phyloP scores from a whole-genome alignment of 352 stramenopile species.

The Phytophthora vignae region DNA sequence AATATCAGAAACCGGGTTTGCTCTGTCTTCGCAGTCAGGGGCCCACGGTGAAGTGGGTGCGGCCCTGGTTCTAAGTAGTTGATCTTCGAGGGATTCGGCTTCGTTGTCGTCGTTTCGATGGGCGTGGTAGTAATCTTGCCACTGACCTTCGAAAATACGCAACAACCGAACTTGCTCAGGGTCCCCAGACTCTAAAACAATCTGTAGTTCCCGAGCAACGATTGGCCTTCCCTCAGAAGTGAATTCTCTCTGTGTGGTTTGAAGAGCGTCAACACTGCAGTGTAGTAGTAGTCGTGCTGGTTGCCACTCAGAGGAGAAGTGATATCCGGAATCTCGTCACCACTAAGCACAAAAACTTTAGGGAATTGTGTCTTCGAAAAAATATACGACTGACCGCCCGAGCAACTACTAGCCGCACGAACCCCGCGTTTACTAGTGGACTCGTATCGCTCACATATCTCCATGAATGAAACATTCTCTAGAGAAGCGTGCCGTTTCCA shows the following conservation, averaged over 20 bases:
- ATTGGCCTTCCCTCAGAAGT: neutral
- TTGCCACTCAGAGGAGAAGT: neutral
- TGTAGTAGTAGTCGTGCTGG: neutral
- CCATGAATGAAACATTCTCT: slow-evolving; percentile 9
- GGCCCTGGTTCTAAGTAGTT: slow-evolving; percentile 7
- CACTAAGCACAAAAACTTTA: neutral
- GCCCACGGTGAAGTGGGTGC: neutral
- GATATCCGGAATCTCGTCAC: neutral
- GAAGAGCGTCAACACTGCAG: neutral
- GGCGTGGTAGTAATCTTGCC: slow-evolving; percentile 20
- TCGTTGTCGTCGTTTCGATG: neutral
- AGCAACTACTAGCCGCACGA: neutral
- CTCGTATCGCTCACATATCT: slow-evolving; percentile 22
- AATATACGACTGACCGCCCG: neutral
- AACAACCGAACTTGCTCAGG: neutral
- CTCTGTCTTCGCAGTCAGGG: neutral
- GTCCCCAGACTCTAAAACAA: neutral
- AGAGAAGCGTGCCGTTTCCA: slow-evolving; percentile 1
- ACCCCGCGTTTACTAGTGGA: neutral
- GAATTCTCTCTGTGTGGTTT: neutral
- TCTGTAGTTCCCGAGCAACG: neutral
- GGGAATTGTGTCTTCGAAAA: neutral
- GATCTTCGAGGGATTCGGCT: slow-evolving; percentile 2
- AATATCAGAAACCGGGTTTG: too few relatives aligned
- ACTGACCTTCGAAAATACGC: neutral